Evolutionary conservation across 495 filamentous ascomycete species (phyloP).

Genomic region (Penicillium paxilli): DNA sequence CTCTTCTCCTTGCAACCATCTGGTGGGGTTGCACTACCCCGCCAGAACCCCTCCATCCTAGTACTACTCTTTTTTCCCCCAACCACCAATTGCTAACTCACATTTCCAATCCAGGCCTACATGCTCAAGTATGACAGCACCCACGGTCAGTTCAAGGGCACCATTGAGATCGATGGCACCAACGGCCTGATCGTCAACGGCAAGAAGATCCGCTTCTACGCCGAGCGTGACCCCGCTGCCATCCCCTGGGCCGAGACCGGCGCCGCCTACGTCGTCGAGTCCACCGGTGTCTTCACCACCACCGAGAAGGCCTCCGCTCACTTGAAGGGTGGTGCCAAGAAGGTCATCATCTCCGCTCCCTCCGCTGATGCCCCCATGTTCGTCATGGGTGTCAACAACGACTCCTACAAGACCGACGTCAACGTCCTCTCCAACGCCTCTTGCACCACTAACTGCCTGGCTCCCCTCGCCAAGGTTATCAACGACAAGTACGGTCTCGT

Average conservation of each 20-base stretch:
- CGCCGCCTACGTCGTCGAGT: slow-evolving; percentile 96
- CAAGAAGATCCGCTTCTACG: slow-evolving; percentile 96
- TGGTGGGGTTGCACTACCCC: neutral
- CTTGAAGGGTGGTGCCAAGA: slow-evolving; percentile 99
- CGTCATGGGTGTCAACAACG: slow-evolving; percentile 99
- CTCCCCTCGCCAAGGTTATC: slow-evolving; percentile 97
- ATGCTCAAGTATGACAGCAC: slow-evolving; percentile 99
- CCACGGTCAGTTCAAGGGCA: slow-evolving; percentile 96
- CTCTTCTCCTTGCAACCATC: neutral
- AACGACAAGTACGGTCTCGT: slow-evolving; percentile 96
- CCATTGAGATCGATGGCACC: slow-evolving; percentile 65
- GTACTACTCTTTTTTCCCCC: too few species aligned
- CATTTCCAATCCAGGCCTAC: slow-evolving; percentile 66
- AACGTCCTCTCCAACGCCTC: slow-evolving; percentile 98
- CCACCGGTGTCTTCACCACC: slow-evolving; percentile 99
- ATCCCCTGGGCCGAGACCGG: slow-evolving; percentile 92
- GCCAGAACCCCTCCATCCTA: neutral
- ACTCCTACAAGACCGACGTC: slow-evolving; percentile 83
- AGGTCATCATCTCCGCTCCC: slow-evolving; percentile 98
- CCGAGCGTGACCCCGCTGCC: slow-evolving; percentile 82
- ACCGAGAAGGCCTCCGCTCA: slow-evolving; percentile 92
- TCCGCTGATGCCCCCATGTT: slow-evolving; percentile 99
- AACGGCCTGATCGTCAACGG: slow-evolving; percentile 85
- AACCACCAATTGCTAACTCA: neutral
- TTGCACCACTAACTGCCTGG: slow-evolving; percentile 99